A percentile compares a stretch with the other conserved stretches of the same genome.
Conservation (phyloP, 768 basidiomycete species). For the Auriscalpium vulgare region DNA sequence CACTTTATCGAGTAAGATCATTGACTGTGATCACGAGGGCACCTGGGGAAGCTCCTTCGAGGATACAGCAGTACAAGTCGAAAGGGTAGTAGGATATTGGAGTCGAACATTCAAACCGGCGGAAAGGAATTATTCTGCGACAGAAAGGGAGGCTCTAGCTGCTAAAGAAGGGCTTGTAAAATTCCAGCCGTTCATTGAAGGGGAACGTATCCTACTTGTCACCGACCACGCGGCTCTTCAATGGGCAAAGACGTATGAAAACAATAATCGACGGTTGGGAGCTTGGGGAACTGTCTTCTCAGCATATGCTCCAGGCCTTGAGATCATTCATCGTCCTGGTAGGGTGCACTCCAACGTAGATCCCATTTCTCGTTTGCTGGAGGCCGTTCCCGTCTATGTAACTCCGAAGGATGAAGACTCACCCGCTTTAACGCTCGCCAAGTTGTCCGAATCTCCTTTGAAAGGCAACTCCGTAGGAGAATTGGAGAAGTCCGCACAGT, state of each 20-base stretch:
- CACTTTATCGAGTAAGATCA: neutral
- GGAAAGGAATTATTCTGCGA: slow-evolving; percentile 26
- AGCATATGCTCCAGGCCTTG: slow-evolving; percentile 21
- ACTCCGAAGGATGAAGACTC: neutral
- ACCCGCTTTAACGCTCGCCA: neutral
- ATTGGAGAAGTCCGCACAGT: no score
- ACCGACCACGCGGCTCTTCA: slow-evolving; percentile 21
- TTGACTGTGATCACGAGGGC: neutral
- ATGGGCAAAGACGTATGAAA: slow-evolving; percentile 20
- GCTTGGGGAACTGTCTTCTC: slow-evolving; percentile 27
- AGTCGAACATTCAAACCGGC: slow-evolving; percentile 10
- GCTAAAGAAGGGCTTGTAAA: slow-evolving; percentile 30
- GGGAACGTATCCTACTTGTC: slow-evolving; percentile 20
- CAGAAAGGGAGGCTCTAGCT: slow-evolving; percentile 32
- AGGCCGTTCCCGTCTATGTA: neutral
- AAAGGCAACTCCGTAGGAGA: no score
- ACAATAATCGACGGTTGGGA: slow-evolving; percentile 18
- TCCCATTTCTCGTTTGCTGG: slow-evolving; percentile 13
- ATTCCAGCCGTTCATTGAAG: slow-evolving; percentile 31
- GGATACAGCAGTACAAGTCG: slow-evolving; percentile 15
- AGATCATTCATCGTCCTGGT: slow-evolving; percentile 27
- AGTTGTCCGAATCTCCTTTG: no score
- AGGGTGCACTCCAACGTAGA: slow-evolving; percentile 27
- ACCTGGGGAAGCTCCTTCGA: slow-evolving; percentile 6
- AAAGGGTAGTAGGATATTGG: slow-evolving; percentile 18